Percentiles rank a stretch among this genome's conserved stretches.
Evolutionary conservation across 2,329 filamentous ascomycete genomes (phyloP).

Genomic region (Talaromyces piceae): DNA sequence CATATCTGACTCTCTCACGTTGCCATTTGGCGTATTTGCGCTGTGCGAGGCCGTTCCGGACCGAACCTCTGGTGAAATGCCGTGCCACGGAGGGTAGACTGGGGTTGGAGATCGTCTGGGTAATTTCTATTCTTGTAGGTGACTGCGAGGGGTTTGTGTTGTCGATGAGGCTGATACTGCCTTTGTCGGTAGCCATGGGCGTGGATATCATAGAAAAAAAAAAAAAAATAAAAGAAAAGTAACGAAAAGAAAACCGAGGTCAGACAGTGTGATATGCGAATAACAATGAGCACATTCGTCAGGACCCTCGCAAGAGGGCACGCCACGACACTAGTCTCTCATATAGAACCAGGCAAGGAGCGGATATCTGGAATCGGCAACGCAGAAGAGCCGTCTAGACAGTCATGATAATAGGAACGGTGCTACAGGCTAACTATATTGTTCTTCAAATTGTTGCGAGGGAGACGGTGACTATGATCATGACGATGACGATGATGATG

Average conservation of each 20-base stretch:
- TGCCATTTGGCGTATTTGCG: constrained; percentile 45
- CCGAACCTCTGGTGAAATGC: constrained; percentile 25
- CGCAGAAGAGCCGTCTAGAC: too few relatives aligned
- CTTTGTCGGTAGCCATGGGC: not conserved
- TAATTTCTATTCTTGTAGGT: constrained; percentile 16
- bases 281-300: not conserved
- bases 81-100: constrained; percentile 20
- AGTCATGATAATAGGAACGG: too few relatives aligned
- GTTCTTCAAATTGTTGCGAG: too few relatives aligned
- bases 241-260: not conserved
- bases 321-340: too few relatives aligned
- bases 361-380: too few relatives aligned
- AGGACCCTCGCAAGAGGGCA: not conserved
- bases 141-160: constrained; percentile 27
- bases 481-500: not conserved
- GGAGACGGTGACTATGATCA: not conserved
- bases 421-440: too few relatives aligned
- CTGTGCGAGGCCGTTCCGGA: constrained; percentile 33
- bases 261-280: not conserved
- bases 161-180: constrained; percentile 32
- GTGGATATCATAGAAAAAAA: not conserved
- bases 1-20: constrained; percentile 49
- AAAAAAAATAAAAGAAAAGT: not conserved
- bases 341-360: too few relatives aligned
- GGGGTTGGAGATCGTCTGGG: constrained; percentile 16